Percentiles rank a stretch among this genome's conserved stretches.
These are phyloP conservation scores for Colletotrichum chlorophyti DNA, from an alignment of 2,329 filamentous ascomycete genomes.

Conservation along the genomic window DNA sequence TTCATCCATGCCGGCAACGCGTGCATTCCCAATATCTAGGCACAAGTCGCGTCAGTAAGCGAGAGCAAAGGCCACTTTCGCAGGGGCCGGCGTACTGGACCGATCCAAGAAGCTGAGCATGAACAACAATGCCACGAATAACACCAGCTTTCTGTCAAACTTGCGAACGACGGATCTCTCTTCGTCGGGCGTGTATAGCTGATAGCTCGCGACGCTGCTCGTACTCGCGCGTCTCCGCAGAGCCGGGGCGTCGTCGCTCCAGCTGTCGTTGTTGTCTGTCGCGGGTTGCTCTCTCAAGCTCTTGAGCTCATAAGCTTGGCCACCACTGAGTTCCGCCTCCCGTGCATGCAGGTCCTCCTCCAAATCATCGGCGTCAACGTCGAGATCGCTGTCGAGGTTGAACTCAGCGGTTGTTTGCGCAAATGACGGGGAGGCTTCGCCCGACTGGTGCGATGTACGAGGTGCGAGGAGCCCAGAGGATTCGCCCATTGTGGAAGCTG, in stretches of 20 bases:
- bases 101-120: conserved; percentile 86
- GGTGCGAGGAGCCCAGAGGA: background rate
- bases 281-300: background rate
- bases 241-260: conserved; percentile 39
- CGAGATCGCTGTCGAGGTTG: conserved; percentile 43
- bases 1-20: conserved; percentile 67
- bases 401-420: conserved; percentile 47
- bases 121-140: conserved; percentile 84
- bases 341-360: conserved; percentile 34
- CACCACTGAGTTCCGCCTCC: conserved; percentile 35
- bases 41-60: conserved; percentile 1
- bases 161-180: conserved; percentile 74
- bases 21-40: conserved; percentile 68
- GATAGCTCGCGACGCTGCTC: conserved; percentile 44
- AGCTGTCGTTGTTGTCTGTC: conserved; percentile 36
- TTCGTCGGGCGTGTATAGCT: conserved; percentile 68
- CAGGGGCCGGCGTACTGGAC: conserved; percentile 66
- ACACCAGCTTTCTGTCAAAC: conserved; percentile 78
- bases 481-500: conserved; percentile 8
- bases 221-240: conserved; percentile 34
- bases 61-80: background rate
- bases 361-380: conserved; percentile 30
- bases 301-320: conserved; percentile 42
- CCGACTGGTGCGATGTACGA: conserved; percentile 5
- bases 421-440: conserved; percentile 42